These are phyloP conservation scores for Exserohilum rostratum DNA, from an alignment of 2,329 filamentous ascomycete genomes.

Conservation along the genomic window DNA sequence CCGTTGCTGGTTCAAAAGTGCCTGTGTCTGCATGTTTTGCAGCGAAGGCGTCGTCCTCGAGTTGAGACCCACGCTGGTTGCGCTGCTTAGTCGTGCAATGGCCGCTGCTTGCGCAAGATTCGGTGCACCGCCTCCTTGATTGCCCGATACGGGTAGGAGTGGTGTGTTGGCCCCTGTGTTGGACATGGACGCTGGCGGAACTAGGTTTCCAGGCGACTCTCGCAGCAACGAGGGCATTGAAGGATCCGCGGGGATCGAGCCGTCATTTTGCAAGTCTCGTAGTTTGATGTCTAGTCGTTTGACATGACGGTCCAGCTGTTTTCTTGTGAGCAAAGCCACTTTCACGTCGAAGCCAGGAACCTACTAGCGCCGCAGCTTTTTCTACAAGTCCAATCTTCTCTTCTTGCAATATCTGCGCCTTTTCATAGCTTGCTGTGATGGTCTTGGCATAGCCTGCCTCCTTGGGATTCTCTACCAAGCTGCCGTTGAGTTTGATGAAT, in stretches of 20 bases:
- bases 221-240: conserved; percentile 64
- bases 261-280: conserved; percentile 63
- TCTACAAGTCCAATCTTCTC: conserved; percentile 75
- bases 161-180: conserved; percentile 56
- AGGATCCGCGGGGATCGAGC: conserved; percentile 64
- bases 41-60: conserved; percentile 38
- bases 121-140: conserved; percentile 59
- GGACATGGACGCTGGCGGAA: conserved; percentile 55
- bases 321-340: conserved; percentile 17
- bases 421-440: conserved; percentile 71
- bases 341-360: conserved; percentile 4
- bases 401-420: conserved; percentile 71
- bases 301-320: conserved; percentile 64
- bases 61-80: conserved; percentile 43
- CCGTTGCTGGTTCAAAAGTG: conserved; percentile 46
- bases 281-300: conserved; percentile 68
- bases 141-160: conserved; percentile 62
- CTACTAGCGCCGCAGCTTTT: conserved; percentile 68
- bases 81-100: conserved; percentile 50
- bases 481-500: conserved; percentile 78
- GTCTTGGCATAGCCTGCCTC: conserved; percentile 71
- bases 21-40: conserved; percentile 47
- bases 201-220: conserved; percentile 56
- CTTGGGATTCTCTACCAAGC: conserved; percentile 74
- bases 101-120: conserved; percentile 58